A percentile compares a stretch with the other conserved stretches of the same genome.
These are phyloP conservation scores for Hypoxylon fragiforme DNA, from an alignment of 495 filamentous ascomycete genomes.

Conservation along the genomic window DNA sequence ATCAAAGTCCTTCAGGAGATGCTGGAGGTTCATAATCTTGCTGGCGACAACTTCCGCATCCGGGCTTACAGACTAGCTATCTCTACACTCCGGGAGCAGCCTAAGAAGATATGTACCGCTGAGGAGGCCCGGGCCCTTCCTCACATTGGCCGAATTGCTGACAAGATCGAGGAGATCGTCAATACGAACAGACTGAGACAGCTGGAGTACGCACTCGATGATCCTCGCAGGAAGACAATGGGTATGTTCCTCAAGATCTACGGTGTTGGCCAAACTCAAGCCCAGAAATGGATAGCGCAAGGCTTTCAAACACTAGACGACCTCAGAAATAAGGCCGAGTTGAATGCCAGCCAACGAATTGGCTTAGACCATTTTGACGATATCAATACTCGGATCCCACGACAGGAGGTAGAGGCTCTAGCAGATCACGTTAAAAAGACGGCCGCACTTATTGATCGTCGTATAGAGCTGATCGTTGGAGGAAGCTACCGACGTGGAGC, in stretches of 20 bases:
- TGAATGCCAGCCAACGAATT: conserved; percentile 75
- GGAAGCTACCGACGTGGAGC: conserved; percentile 89
- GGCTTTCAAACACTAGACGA: conserved; percentile 78
- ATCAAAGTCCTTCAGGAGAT: conserved; percentile 82
- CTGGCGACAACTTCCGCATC: conserved; percentile 77
- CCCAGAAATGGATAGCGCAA: conserved; percentile 75
- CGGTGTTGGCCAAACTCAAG: conserved; percentile 71
- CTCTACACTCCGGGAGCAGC: conserved; percentile 67
- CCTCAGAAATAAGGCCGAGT: conserved; percentile 61
- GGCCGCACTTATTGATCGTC: conserved; percentile 62
- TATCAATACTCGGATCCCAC: conserved; percentile 79
- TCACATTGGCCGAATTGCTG: conserved; percentile 75
- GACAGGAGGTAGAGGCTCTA: conserved; percentile 73
- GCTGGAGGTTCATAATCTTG: conserved; percentile 76
- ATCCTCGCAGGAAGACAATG: conserved; percentile 66
- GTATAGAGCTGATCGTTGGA: conserved; percentile 66
- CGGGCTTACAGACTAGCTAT: conserved; percentile 83
- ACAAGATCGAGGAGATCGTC: conserved; percentile 91
- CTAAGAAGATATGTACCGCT: conserved; percentile 64
- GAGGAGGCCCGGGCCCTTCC: conserved; percentile 70
- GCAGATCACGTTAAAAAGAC: conserved; percentile 67
- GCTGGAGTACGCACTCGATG: conserved; percentile 66
- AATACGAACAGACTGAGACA: conserved; percentile 72
- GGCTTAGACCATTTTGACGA: conserved; percentile 84
- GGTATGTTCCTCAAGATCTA: conserved; percentile 77